Base-by-base conservation (phyloP, 2,329 filamentous ascomycete species). In the Bipolaris zeicola region DNA sequence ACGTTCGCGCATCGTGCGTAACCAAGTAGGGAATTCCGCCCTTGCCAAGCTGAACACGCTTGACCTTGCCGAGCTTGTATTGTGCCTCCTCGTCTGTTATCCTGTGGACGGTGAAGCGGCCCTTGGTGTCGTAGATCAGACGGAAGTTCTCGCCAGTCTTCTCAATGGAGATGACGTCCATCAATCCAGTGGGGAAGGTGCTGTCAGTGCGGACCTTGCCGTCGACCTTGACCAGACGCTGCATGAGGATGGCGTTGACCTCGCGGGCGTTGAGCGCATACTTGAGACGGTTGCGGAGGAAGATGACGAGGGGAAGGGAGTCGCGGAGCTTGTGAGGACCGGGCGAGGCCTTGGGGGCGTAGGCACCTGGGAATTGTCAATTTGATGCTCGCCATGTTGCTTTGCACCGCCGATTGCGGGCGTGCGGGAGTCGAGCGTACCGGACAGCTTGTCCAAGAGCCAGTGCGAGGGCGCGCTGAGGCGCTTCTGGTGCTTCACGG, bases 1-100 rank as follows among this genome's bases (percentile, higher is more conserved):
- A 99, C 94, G 95, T 99, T 92, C 95, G 90, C 85, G 95, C 95
- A 95, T 99, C 95, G 91, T 99, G 95, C 93, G 95, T 99, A 91
- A 99, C 95, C 92, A 98, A 97, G 93, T 96, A 99, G 96, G 95
- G 95, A 89, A 99, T 96, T 86, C 93, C 95, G 84, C 95, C 96
- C 84, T 92, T 94, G 87, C 95, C 95, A 77, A 99, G 88, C 87
- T 99, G 95, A 66, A 99, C 95, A 78, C 94, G 90, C 91, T 97
- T 97, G 86, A 99, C 95, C 88, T 98, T 99, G 87, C 93, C 93
- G 76, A 99, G 87, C 90, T 99, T 99, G 91, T 97, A 99, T 86
- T 95, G 89, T 75, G 94, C 93, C 91, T 99, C 95, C 87, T 98
- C 95, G 73, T 88, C 84, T 82, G 96, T 94, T 85, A 99, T 98